These are phyloP conservation scores for Plenodomus lindquistii DNA, from an alignment of 2,329 filamentous ascomycete species.

Conservation along the genomic window DNA sequence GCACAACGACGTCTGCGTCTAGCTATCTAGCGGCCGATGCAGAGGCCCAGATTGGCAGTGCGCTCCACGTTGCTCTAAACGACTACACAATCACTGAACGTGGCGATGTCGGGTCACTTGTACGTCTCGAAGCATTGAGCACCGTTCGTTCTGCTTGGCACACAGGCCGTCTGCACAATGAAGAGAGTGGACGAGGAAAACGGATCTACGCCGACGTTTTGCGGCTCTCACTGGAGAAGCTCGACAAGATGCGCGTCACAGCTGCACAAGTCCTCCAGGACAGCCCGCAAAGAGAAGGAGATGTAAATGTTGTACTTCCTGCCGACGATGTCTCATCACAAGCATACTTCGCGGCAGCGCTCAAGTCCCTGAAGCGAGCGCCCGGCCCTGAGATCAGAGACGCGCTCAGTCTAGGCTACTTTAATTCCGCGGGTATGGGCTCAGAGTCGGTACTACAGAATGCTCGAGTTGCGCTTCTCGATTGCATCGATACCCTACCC, in stretches of 20 bases:
- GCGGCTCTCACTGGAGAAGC: conserved; percentile 81
- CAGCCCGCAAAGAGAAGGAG: background rate
- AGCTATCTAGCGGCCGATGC: conserved; percentile 13
- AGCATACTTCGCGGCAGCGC: conserved; percentile 61
- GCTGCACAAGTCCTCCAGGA: conserved; percentile 30
- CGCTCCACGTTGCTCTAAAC: conserved; percentile 61
- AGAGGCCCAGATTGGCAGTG: conserved; percentile 29
- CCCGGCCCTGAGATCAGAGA: conserved; percentile 20
- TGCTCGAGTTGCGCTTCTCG: conserved; percentile 66
- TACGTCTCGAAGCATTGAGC: conserved; percentile 77
- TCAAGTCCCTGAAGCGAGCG: conserved; percentile 38
- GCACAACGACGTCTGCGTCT: background rate
- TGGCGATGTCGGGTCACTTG: conserved; percentile 87
- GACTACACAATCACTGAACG: conserved; percentile 90
- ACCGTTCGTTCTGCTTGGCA: conserved; percentile 58
- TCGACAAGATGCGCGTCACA: conserved; percentile 74
- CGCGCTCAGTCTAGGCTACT: conserved; percentile 66
- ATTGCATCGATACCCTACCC: conserved; percentile 41
- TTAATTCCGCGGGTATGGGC: conserved; percentile 76
- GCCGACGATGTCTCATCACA: conserved; percentile 58
- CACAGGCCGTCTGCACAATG: conserved; percentile 17
- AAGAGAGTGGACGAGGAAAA: conserved; percentile 14
- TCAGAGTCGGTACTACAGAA: conserved; percentile 75
- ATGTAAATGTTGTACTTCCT: conserved; percentile 2
- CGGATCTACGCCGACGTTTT: conserved; percentile 52